Conservation (phyloP, 2,329 filamentous ascomycete genomes). For the Xylariomycetidae sp. region DNA sequence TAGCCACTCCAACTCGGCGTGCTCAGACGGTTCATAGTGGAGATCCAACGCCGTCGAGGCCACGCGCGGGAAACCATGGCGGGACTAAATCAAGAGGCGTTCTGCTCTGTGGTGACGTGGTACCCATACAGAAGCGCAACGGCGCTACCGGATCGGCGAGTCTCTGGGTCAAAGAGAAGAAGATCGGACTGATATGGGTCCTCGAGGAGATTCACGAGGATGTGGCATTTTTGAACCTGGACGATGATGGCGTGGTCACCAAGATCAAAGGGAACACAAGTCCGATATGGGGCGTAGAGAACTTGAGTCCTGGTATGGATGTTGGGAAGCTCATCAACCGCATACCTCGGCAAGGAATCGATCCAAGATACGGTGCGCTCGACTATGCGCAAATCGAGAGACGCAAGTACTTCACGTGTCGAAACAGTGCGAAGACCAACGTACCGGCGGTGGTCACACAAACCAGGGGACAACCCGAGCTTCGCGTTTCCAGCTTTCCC, state of each 20-base stretch:
- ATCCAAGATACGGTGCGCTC: constrained; percentile 64
- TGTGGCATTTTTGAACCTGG: constrained; percentile 70
- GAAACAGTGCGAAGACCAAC: constrained; percentile 69
- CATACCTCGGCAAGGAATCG: constrained; percentile 72
- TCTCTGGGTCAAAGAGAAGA: constrained; percentile 98
- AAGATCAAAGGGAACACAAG: constrained; percentile 71
- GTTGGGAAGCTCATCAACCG: constrained; percentile 75
- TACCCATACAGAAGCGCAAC: constrained; percentile 94
- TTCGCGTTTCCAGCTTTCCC: constrained; percentile 89
- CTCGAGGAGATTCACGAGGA: constrained; percentile 97
- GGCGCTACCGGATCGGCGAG: constrained; percentile 88
- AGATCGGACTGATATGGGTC: constrained; percentile 92
- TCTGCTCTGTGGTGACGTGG: constrained; percentile 92
- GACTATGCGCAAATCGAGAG: constrained; percentile 73
- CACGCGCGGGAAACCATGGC: constrained; percentile 57
- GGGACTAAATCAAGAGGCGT: constrained; percentile 81
- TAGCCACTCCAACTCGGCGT: constrained; percentile 49
- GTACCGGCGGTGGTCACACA: constrained; percentile 81
- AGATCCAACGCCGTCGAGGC: constrained; percentile 50
- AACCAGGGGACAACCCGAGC: constrained; percentile 61
- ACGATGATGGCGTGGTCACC: constrained; percentile 71
- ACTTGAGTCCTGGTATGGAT: constrained; percentile 63
- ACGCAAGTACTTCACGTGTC: constrained; percentile 78
- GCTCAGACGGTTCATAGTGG: constrained; percentile 61
- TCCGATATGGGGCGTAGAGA: constrained; percentile 77